Evolutionary conservation across 306 rosid species (phyloP).

Genomic region (Inga leiocalycina): DNA sequence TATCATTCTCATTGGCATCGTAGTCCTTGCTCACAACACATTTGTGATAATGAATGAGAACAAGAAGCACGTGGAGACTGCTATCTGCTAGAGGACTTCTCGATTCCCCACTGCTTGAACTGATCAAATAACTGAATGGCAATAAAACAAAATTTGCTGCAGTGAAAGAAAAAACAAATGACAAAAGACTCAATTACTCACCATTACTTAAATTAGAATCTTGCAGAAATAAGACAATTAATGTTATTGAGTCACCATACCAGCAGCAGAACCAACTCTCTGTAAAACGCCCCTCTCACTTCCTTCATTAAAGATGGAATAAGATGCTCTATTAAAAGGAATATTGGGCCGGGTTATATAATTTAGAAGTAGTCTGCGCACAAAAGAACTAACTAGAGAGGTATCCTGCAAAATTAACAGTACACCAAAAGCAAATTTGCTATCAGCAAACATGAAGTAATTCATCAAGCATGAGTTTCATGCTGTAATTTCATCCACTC

Average conservation of each 20-base stretch:
- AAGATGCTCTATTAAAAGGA: conserved; percentile 59
- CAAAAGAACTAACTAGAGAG: conserved; percentile 69
- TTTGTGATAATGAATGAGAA: conserved; percentile 88
- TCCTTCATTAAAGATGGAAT: conserved; percentile 76
- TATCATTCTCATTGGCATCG: conserved; percentile 45
- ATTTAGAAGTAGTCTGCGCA: conserved; percentile 69
- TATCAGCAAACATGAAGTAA: conserved; percentile 25
- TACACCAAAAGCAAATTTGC: conserved; percentile 29
- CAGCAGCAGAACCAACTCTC: conserved; percentile 97
- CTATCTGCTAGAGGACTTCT: conserved; percentile 78
- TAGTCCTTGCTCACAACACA: conserved; percentile 55
- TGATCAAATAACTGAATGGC: conserved; percentile 84
- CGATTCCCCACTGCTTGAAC: conserved; percentile 72
- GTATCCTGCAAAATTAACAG: conserved; percentile 74
- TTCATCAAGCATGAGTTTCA: conserved; percentile 23
- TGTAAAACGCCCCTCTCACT: conserved; percentile 88
- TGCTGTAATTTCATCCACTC: conserved; percentile 40
- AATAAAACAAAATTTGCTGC: conserved; percentile 89
- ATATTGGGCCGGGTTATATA: conserved; percentile 60
- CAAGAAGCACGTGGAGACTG: conserved; percentile 88
- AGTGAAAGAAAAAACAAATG: conserved; percentile 31
- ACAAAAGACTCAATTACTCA: conserved; percentile 31
- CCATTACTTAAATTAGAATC: conserved; percentile 29
- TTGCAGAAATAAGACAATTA: conserved; percentile 18
- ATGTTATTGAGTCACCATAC: conserved; percentile 45